Base-by-base conservation (phyloP, 768 basidiomycete species). In the Mrakia frigida region DNA sequence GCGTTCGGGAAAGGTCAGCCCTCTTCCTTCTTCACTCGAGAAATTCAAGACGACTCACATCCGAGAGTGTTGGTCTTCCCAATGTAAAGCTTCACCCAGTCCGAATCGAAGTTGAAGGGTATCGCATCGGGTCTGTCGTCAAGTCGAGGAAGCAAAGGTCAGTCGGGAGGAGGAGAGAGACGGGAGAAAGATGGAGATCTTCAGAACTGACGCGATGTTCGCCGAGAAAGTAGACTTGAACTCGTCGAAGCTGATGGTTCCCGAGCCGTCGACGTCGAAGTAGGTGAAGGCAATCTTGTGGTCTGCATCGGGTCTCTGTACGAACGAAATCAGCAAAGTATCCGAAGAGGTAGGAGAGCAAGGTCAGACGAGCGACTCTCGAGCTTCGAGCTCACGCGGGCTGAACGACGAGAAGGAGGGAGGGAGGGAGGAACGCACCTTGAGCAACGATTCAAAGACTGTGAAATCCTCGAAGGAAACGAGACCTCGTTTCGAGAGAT, bases 251-350 rank as follows among this genome's bases (percentile, higher is more conserved):
- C 90, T 89, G 83, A 99, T 96, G 74, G 89, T 88, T 18, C 96
- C 97, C n/a, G 92, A 92, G 78, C 90, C 88, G 82, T 98, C 93
- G 53, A 92, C 91, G 83, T 97, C 94, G 83, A 96, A 97, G 82
- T 92, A 95, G 82, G 92, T 90, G 86, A 96, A 96, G 28, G 94
- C 94, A 84, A 95, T 94, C 88, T 91, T 93, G 84, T 96, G 95
- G 83, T 98, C 94, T 41, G 96, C 96, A 83, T 98, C 96, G 28
- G 96, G 93, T 79, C 92, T 87, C 75, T 76, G 70, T 14, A 50
- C 1, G 16, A 43, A 14, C 16, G 6, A 13, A 1, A 23, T 28
- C 28, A 0, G 56, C 14, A 6, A 69, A 23, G 63, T 5, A 18
- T 14, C 2, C 60, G 60, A 73, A 52, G 31, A n/a, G 23, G n/a